These are phyloP conservation scores for Conticribra weissflogii DNA, from an alignment of 108 stramenopile species.

Conservation along the genomic window DNA sequence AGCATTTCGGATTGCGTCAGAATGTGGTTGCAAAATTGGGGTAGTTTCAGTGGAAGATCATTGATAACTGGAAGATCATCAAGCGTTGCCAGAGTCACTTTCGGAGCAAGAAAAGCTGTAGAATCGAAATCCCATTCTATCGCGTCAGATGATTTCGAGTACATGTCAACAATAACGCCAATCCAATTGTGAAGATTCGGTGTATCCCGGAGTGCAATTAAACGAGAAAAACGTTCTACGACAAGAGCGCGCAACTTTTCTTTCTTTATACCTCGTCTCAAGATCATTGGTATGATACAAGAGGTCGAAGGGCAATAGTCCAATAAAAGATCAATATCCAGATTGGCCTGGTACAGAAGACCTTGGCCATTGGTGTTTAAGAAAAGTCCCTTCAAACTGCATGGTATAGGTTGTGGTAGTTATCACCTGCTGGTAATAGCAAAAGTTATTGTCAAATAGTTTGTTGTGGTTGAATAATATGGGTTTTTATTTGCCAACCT, in stretches of 20 bases:
- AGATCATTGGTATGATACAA: conserved; percentile 35
- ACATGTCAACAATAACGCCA: conserved; percentile 24
- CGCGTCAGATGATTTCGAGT: conserved; percentile 25
- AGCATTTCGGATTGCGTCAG: conserved; percentile 41
- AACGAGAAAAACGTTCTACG: conserved; percentile 19
- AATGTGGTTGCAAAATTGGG: conserved; percentile 10
- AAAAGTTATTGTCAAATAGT: too few species aligned
- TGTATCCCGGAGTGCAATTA: conserved; percentile 22
- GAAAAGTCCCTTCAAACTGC: too few species aligned
- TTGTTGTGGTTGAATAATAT: not conserved
- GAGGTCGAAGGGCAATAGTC: conserved; percentile 13
- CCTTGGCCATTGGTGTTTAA: conserved; percentile 37
- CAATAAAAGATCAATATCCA: conserved; percentile 18
- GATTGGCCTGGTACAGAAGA: conserved; percentile 22
- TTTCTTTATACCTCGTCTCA: conserved; percentile 23
- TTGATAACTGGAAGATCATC: conserved; percentile 8
- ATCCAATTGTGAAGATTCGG: conserved; percentile 15
- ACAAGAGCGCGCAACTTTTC: conserved; percentile 12
- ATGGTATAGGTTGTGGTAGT: too few species aligned
- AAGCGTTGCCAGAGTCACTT: conserved; percentile 5
- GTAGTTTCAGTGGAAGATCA: conserved; percentile 1
- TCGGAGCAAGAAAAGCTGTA: conserved; percentile 17
- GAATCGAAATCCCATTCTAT: conserved; percentile 23
- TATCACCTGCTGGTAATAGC: too few species aligned
- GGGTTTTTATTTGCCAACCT: not conserved